Evolutionary conservation across 1,284 basidiomycete species (phyloP).

Genomic region (Gymnopus androsaceus): DNA sequence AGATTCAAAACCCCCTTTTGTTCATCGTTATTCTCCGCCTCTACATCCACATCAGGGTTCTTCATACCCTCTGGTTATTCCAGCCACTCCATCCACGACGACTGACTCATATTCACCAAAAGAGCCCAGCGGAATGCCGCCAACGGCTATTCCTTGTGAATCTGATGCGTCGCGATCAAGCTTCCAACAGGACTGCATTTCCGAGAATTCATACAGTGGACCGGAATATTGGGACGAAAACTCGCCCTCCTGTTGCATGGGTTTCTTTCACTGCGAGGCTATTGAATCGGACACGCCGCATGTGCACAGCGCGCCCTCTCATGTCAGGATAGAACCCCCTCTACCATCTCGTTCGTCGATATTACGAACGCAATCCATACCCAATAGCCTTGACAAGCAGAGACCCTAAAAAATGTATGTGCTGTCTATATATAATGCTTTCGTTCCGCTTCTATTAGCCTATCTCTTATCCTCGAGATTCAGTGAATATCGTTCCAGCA

Average conservation of each 20-base stretch:
- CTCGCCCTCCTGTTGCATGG: neutral
- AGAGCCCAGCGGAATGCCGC: neutral
- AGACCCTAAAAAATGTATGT: too few relatives aligned
- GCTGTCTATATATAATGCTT: too few relatives aligned
- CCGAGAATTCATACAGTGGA: neutral
- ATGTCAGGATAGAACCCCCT: neutral
- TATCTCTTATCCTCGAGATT: too few relatives aligned
- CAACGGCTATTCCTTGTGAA: neutral
- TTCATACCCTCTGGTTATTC: neutral
- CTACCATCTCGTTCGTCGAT: too few relatives aligned
- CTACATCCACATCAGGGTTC: neutral
- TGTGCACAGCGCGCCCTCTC: neutral
- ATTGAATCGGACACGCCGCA: neutral
- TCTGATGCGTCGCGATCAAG: neutral
- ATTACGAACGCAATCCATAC: too few relatives aligned
- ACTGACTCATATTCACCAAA: neutral
- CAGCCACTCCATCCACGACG: neutral
- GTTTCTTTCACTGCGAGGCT: conserved; percentile 5
- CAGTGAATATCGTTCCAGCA: too few relatives aligned
- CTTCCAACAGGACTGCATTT: neutral
- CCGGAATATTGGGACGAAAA: neutral
- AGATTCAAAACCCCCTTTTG: neutral
- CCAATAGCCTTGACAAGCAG: too few relatives aligned
- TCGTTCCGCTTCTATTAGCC: too few relatives aligned
- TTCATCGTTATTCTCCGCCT: neutral